Conservation (phyloP, 768 basidiomycete species). For the Termitomyces sp. region DNA sequence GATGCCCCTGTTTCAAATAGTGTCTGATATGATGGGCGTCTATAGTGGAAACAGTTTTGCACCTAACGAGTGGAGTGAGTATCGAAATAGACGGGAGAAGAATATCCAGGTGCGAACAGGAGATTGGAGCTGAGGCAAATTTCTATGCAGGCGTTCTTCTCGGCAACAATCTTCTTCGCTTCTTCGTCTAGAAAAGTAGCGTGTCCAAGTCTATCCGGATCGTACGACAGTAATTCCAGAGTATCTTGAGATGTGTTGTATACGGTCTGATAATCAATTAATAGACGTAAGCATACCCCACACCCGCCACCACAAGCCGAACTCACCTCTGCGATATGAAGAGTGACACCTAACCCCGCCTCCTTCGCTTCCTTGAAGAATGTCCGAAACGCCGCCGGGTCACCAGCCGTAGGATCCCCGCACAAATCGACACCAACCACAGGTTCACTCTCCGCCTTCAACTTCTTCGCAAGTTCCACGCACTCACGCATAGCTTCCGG, state of each 20-base stretch:
- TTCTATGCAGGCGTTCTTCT: constrained; percentile 62
- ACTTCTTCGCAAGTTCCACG: constrained; percentile 50
- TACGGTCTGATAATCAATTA: constrained; percentile 33
- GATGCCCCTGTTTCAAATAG: constrained; percentile 63
- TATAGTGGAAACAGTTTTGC: constrained; percentile 64
- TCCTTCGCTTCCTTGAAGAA: constrained; percentile 54
- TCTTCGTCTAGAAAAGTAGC: constrained; percentile 75
- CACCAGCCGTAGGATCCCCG: constrained; percentile 67
- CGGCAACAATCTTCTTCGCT: constrained; percentile 52
- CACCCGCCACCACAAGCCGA: background rate
- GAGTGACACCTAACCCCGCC: constrained; percentile 68
- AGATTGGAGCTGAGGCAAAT: constrained; percentile 83
- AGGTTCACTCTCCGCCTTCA: constrained; percentile 56
- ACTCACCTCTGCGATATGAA: constrained; percentile 83
- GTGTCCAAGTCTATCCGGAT: constrained; percentile 72
- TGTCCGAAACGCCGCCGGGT: constrained; percentile 48
- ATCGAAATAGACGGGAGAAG: background rate
- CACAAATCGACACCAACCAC: constrained; percentile 82
- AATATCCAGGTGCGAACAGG: constrained; percentile 42
- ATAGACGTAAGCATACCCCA: background rate
- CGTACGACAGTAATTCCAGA: constrained; percentile 54
- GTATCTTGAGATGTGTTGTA: constrained; percentile 58
- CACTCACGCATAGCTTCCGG: constrained; percentile 50
- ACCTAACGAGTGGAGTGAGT: constrained; percentile 34
- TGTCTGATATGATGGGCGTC: constrained; percentile 73